Evolutionary conservation across 768 basidiomycete genomes (phyloP).

Genomic region (Multifurca ochricompacta): DNA sequence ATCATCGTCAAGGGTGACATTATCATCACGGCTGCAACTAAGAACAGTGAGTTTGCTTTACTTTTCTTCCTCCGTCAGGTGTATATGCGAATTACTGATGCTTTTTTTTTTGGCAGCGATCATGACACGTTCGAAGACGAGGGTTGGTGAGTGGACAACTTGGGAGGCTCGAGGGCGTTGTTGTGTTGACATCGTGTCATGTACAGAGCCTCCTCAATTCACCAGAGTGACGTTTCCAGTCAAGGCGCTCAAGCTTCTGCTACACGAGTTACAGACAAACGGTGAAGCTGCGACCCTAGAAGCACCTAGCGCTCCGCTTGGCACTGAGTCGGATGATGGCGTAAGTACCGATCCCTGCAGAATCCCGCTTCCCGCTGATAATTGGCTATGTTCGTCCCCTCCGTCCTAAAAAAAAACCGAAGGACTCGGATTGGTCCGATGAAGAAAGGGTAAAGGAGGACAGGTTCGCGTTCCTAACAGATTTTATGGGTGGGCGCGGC

Average conservation of each 20-base stretch:
- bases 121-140: slow-evolving; percentile 92
- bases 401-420: no score
- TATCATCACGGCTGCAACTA: slow-evolving; percentile 72
- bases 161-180: slow-evolving; percentile 1
- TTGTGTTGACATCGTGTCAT: slow-evolving; percentile 21
- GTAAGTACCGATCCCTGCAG: slow-evolving; percentile 33
- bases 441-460: slow-evolving; percentile 71
- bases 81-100: not conserved
- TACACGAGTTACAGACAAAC: slow-evolving; percentile 75
- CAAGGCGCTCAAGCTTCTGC: slow-evolving; percentile 84
- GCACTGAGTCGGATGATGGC: slow-evolving; percentile 71
- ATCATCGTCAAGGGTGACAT: slow-evolving; percentile 88
- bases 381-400: slow-evolving; percentile 4
- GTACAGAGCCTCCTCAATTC: slow-evolving; percentile 82
- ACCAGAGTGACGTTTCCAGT: slow-evolving; percentile 81
- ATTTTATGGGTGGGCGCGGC: slow-evolving; percentile 69
- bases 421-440: slow-evolving; percentile 93
- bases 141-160: slow-evolving; percentile 51
- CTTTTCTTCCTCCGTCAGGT: not conserved
- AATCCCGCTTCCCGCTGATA: not conserved
- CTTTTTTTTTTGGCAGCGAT: slow-evolving; percentile 49
- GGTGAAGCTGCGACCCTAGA: slow-evolving; percentile 66
- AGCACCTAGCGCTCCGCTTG: slow-evolving; percentile 42
- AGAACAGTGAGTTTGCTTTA: slow-evolving; percentile 54
- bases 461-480: slow-evolving; percentile 79